Evolutionary conservation across 2,329 filamentous ascomycete genomes (phyloP).

Genomic region (Helminthosporium solani): DNA sequence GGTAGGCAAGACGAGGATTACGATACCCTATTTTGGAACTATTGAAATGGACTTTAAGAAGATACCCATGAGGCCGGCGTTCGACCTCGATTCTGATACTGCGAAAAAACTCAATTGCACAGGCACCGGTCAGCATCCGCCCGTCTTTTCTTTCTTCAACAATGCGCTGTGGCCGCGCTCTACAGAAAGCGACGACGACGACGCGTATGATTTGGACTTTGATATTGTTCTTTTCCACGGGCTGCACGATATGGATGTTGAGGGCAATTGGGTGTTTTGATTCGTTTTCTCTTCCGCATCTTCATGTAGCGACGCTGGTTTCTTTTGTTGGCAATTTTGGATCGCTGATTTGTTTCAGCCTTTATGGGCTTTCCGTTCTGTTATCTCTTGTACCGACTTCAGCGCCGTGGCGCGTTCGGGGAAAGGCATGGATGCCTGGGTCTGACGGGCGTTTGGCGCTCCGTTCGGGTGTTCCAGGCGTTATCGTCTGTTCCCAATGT

Average conservation of each 20-base stretch:
- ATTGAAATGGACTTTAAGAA: constrained; percentile 33
- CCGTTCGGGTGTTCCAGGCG: background rate
- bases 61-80: constrained; percentile 28
- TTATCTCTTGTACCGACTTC: background rate
- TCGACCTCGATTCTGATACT: constrained; percentile 33
- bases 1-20: constrained; percentile 23
- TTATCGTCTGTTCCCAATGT: background rate
- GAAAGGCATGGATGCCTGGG: constrained; percentile 4
- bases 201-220: constrained; percentile 27
- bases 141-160: constrained; percentile 38
- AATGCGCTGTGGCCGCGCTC: constrained; percentile 35
- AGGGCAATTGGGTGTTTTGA: constrained; percentile 40
- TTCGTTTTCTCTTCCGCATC: no score
- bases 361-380: background rate
- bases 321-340: background rate
- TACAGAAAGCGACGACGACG: constrained; percentile 8
- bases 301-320: background rate
- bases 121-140: constrained; percentile 25
- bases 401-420: constrained; percentile 5
- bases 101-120: constrained; percentile 28
- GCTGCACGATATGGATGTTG: constrained; percentile 34
- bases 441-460: background rate
- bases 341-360: background rate
- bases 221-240: constrained; percentile 40
- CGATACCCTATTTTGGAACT: constrained; percentile 38